A percentile compares a stretch with the other conserved stretches of the same genome.
Conservation (phyloP, 1,284 basidiomycete genomes). For the Sutorius eximius region DNA sequence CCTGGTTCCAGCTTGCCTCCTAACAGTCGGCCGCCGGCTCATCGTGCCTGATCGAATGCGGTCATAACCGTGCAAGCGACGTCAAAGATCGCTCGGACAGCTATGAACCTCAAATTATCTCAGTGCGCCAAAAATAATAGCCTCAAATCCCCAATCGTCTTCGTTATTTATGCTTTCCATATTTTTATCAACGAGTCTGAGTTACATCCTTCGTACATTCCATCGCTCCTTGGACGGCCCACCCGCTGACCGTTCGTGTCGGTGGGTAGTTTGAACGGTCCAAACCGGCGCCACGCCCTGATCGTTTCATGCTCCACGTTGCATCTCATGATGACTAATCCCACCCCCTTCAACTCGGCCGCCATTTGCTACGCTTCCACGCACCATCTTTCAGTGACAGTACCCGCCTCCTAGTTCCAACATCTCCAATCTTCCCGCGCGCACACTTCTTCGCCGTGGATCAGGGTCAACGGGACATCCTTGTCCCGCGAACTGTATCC, state of each 20-base stretch:
- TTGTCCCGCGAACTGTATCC: slow-evolving; percentile 6
- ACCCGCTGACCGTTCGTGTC: neutral
- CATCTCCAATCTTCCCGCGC: slow-evolving; percentile 32
- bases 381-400: slow-evolving; percentile 10
- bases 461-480: slow-evolving; percentile 31
- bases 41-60: slow-evolving; percentile 32
- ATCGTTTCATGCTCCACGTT: slow-evolving; percentile 13
- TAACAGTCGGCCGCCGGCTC: slow-evolving; percentile 4
- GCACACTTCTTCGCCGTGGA: slow-evolving; percentile 28
- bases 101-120: slow-evolving; percentile 26
- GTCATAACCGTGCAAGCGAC: slow-evolving; percentile 24
- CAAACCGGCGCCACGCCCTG: slow-evolving; percentile 5
- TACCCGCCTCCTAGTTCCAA: neutral
- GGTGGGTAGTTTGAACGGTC: neutral
- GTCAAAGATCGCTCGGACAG: slow-evolving; percentile 22
- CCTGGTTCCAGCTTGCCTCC: neutral
- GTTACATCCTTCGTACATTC: neutral
- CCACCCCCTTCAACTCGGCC: slow-evolving; percentile 18
- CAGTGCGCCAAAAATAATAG: slow-evolving; percentile 30
- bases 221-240: neutral
- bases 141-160: slow-evolving; percentile 6
- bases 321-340: slow-evolving; percentile 20
- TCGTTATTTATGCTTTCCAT: slow-evolving; percentile 22
- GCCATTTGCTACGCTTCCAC: slow-evolving; percentile 26
- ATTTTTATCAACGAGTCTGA: slow-evolving; percentile 20